phyloP scores from a whole-genome alignment of 2,329 filamentous ascomycete genomes.

The Mariannaea sp. region DNA sequence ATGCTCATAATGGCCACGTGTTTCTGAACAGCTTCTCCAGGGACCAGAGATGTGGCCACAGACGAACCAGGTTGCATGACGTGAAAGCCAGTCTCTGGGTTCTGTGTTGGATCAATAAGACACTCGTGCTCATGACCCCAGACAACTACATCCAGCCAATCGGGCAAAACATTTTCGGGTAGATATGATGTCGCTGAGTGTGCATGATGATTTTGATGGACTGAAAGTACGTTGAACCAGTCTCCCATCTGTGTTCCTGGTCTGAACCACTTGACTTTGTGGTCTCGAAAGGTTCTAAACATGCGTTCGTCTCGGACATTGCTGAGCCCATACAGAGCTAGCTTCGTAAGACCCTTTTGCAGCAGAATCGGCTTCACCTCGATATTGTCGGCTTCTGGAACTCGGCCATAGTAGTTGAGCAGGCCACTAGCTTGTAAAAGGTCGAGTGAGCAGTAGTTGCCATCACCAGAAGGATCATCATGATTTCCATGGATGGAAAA shows the following conservation, averaged over 20 bases:
- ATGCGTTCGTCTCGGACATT: constrained; percentile 96
- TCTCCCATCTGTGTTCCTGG: constrained; percentile 79
- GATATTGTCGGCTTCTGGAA: constrained; percentile 94
- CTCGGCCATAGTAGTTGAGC: constrained; percentile 94
- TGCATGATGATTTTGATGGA: constrained; percentile 95
- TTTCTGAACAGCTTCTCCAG: constrained; percentile 88
- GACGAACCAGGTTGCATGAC: constrained; percentile 98
- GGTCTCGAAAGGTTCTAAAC: constrained; percentile 90
- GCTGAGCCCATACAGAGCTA: constrained; percentile 91
- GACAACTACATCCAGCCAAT: constrained; percentile 87
- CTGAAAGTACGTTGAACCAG: constrained; percentile 95
- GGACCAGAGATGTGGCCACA: constrained; percentile 88
- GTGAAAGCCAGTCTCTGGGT: constrained; percentile 87
- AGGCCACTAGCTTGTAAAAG: constrained; percentile 88
- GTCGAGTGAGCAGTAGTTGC: constrained; percentile 88
- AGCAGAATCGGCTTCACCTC: constrained; percentile 87
- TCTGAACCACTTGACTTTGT: constrained; percentile 91
- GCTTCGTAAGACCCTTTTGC: constrained; percentile 90
- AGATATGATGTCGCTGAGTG: constrained; percentile 93
- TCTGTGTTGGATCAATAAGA: constrained; percentile 79
- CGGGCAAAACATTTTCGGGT: constrained; percentile 88
- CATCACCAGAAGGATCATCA: constrained; percentile 96
- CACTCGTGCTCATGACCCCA: constrained; percentile 99
- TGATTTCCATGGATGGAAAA: constrained; percentile 99
- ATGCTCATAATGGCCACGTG: constrained; percentile 86